phyloP scores from a whole-genome alignment of 2,329 filamentous ascomycete genomes.

The Aaosphaeria pasadenensis region DNA sequence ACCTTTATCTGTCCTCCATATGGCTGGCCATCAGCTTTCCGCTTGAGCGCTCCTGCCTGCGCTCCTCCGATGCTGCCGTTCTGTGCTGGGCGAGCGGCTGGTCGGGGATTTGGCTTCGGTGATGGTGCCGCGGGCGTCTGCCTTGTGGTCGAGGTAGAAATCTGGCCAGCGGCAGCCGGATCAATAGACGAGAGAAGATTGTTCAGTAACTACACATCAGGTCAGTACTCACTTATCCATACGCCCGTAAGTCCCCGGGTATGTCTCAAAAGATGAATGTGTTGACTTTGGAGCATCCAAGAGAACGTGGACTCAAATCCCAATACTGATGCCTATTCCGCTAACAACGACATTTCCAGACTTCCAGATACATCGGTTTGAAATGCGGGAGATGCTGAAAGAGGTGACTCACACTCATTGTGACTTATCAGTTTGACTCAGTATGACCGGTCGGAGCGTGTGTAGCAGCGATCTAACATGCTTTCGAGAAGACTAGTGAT shows the following conservation, averaged over 20 bases:
- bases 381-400: background rate
- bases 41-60: slow-evolving; percentile 37
- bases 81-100: slow-evolving; percentile 3
- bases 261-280: no score
- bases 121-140: slow-evolving; percentile 19
- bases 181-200: slow-evolving; percentile 39
- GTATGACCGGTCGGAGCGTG: slow-evolving; percentile 34
- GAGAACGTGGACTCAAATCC: no score
- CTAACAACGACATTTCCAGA: no score
- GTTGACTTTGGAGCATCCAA: no score
- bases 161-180: slow-evolving; percentile 22
- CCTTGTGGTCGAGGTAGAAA: slow-evolving; percentile 7
- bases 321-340: no score
- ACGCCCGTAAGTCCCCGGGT: no score
- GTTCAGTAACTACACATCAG: slow-evolving; percentile 22
- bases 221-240: slow-evolving; percentile 1
- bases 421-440: slow-evolving; percentile 34
- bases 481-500: slow-evolving; percentile 17
- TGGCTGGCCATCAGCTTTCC: slow-evolving; percentile 38
- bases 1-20: slow-evolving; percentile 29
- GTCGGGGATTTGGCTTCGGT: slow-evolving; percentile 33
- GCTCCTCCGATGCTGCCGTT: slow-evolving; percentile 22
- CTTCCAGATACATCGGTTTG: no score
- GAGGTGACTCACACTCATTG: slow-evolving; percentile 37
- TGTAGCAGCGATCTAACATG: slow-evolving; percentile 32